Percentiles rank a stretch among this genome's conserved stretches.
Evolutionary conservation across 345 rosid species (phyloP).

Genomic region (Salix arbutifolia): DNA sequence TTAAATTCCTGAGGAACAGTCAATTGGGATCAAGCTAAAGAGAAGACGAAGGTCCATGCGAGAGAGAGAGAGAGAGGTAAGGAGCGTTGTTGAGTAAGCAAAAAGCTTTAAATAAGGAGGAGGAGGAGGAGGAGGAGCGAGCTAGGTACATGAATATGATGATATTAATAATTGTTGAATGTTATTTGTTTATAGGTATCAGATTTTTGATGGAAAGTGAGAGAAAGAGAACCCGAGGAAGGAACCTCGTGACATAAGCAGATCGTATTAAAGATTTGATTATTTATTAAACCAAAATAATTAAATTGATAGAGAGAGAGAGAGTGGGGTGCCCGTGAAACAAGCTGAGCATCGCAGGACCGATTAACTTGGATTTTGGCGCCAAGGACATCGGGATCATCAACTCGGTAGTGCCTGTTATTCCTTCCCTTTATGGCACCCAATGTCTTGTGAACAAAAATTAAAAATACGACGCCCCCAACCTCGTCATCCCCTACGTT

Average conservation of each 20-base stretch:
- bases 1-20: not conserved
- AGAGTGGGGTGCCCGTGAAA: conserved; percentile 26
- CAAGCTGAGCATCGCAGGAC: conserved; percentile 29
- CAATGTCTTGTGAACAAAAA: not conserved
- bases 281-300: not conserved
- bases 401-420: not conserved
- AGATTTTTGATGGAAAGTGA: conserved; percentile 1
- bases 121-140: not conserved
- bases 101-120: conserved; percentile 23
- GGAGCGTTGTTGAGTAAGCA: not conserved
- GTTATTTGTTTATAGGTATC: conserved; percentile 9
- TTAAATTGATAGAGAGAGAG: not conserved
- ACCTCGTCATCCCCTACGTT: not conserved
- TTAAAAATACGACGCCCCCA: not conserved
- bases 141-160: too few relatives aligned
- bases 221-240: conserved; percentile 61
- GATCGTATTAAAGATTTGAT: conserved; percentile 4
- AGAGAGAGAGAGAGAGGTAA: not conserved
- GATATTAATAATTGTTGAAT: too few relatives aligned
- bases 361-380: conserved; percentile 41
- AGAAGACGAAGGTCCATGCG: too few relatives aligned
- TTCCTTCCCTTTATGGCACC: not conserved
- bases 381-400: conserved; percentile 29
- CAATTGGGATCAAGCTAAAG: not conserved
- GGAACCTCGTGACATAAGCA: conserved; percentile 56